Conservation (phyloP, 352 stramenopile genomes). For the Phytophthora nicotianae region DNA sequence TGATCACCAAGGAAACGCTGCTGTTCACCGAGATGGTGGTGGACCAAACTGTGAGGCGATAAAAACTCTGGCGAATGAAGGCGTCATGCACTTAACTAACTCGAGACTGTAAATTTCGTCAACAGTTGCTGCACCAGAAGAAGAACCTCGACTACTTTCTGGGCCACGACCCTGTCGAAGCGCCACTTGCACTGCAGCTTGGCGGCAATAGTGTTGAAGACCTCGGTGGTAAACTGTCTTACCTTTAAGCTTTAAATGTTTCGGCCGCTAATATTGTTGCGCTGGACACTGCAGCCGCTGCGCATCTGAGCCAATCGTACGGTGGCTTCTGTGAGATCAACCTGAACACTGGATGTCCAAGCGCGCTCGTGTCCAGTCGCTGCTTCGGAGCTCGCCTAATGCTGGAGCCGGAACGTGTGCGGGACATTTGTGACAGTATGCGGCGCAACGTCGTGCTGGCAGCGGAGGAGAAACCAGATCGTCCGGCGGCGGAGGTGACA, state of each 20-base stretch:
- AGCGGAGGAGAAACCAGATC: constrained; percentile 31
- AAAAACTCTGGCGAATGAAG: constrained; percentile 1
- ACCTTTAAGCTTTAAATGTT: not conserved
- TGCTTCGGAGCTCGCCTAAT: constrained; percentile 98
- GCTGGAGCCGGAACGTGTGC: constrained; percentile 95
- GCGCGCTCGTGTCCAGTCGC: constrained; percentile 69
- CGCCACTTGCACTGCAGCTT: constrained; percentile 94
- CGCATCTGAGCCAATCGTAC: constrained; percentile 79
- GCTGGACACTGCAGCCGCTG: constrained; percentile 52
- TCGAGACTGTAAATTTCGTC: not conserved
- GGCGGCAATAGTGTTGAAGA: constrained; percentile 91
- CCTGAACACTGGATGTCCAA: constrained; percentile 97
- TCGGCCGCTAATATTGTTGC: constrained; percentile 8
- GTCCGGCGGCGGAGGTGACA: constrained; percentile 75
- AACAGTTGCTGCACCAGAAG: constrained; percentile 80
- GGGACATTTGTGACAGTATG: constrained; percentile 92
- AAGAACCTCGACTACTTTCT: constrained; percentile 92
- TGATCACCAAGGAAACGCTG: constrained; percentile 93
- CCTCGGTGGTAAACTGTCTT: constrained; percentile 56
- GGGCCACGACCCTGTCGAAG: constrained; percentile 80
- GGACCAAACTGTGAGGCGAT: constrained; percentile 90
- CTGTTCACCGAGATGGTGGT: constrained; percentile 99
- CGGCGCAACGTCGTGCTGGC: constrained; percentile 37
- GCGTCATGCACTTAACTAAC: not conserved
- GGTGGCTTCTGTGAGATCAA: constrained; percentile 95